A percentile compares a stretch with the other conserved stretches of the same genome.
phyloP scores from a whole-genome alignment of 805 yeast species.

The Hanseniaspora jakobsenii region DNA sequence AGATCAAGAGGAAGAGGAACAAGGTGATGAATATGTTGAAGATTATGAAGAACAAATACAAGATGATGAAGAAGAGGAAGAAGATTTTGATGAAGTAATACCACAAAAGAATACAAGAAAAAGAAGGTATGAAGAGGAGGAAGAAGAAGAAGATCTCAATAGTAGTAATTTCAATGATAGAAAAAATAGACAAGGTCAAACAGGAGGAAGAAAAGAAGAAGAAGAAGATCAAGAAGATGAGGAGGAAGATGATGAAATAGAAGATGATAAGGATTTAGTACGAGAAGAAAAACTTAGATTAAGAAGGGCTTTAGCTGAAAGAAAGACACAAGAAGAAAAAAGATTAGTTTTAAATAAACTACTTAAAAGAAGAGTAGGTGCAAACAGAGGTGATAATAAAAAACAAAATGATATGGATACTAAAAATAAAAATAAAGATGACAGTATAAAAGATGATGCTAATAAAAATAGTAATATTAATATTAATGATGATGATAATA shows the following conservation, averaged over 20 bases:
- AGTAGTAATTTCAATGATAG: too few species aligned
- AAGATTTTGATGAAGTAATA: too few species aligned
- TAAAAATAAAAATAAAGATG: background rate
- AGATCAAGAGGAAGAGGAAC: slow-evolving; percentile 11
- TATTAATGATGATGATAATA: background rate
- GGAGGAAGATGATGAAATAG: slow-evolving; percentile 17
- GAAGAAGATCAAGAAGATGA: slow-evolving; percentile 17
- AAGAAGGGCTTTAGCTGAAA: slow-evolving; percentile 71
- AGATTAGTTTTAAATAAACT: slow-evolving; percentile 80
- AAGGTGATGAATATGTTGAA: slow-evolving; percentile 15
- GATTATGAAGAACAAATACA: slow-evolving; percentile 4
- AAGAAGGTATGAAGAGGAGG: slow-evolving; percentile 11
- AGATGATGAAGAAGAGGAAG: slow-evolving; percentile 14
- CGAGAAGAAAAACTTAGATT: slow-evolving; percentile 82
- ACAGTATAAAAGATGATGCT: background rate
- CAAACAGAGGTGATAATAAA: slow-evolving; percentile 33
- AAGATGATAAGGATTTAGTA: slow-evolving; percentile 15
- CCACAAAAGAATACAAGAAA: slow-evolving; percentile 1
- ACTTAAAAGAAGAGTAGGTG: slow-evolving; percentile 70
- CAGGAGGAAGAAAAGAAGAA: slow-evolving; percentile 10
- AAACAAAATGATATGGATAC: background rate
- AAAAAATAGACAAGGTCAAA: slow-evolving; percentile 19
- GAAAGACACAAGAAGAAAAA: slow-evolving; percentile 82
- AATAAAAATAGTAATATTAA: background rate
- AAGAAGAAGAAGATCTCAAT: slow-evolving; percentile 14